These are phyloP conservation scores for Pseudogymnoascus sp. DNA, from an alignment of 2,329 filamentous ascomycete species.

Conservation along the genomic window DNA sequence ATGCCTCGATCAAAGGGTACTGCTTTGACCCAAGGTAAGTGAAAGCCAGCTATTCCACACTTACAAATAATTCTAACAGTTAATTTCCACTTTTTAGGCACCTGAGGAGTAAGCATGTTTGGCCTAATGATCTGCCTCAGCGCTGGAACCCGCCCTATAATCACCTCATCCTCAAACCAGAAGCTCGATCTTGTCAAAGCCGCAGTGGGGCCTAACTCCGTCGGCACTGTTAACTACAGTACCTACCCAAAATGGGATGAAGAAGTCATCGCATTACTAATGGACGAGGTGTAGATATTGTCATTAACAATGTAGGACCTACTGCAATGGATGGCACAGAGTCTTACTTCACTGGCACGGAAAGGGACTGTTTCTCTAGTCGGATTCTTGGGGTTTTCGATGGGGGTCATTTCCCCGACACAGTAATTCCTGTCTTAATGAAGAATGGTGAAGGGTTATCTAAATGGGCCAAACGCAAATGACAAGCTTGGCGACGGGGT, in stretches of 20 bases:
- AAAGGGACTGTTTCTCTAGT: not conserved
- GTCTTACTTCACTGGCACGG: not conserved
- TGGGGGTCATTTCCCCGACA: not conserved
- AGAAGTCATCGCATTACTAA: not conserved
- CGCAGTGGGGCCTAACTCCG: not conserved
- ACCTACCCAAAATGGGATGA: not conserved
- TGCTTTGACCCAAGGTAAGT: not conserved
- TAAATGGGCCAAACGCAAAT: not conserved
- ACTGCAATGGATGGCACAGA: not conserved
- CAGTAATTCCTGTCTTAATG: not conserved
- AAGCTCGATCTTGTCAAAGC: not conserved
- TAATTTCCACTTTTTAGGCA: not conserved
- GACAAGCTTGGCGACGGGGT: not conserved
- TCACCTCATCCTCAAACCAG: not conserved
- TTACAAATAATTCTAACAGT: not conserved
- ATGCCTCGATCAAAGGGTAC: not conserved
- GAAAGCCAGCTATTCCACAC: not conserved
- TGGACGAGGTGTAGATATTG: not conserved
- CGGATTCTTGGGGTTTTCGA: not conserved
- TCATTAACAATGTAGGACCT: not conserved
- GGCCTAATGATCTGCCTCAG: not conserved
- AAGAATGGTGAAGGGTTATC: not conserved
- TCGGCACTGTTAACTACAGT: not conserved
- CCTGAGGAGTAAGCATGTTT: not conserved
- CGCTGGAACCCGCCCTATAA: not conserved